Conservation (phyloP, 169 alveolate species). For the Theileria sp. region DNA sequence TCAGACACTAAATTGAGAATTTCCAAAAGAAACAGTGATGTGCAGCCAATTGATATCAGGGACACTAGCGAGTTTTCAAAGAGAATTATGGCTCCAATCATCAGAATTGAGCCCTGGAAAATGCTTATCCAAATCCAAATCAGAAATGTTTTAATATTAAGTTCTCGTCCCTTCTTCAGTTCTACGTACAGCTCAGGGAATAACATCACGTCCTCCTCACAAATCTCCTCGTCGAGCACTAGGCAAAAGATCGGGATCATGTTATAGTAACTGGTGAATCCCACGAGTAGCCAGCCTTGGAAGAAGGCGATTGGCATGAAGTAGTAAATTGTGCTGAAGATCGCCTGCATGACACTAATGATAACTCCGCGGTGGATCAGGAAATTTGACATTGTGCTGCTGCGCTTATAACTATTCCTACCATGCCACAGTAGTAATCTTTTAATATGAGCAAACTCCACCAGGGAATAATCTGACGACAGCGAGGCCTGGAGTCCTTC, state of each 20-base stretch:
- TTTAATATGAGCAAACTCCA: slow-evolving; percentile 88
- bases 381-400: slow-evolving; percentile 90
- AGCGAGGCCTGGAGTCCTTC: slow-evolving; percentile 96
- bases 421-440: slow-evolving; percentile 96
- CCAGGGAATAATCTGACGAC: slow-evolving; percentile 94
- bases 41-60: slow-evolving; percentile 93
- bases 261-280: slow-evolving; percentile 96
- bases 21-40: slow-evolving; percentile 92
- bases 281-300: slow-evolving; percentile 96
- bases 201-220: slow-evolving; percentile 80
- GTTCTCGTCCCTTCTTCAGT: slow-evolving; percentile 89
- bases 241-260: slow-evolving; percentile 93
- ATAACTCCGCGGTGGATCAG: slow-evolving; percentile 95
- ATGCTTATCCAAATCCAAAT: slow-evolving; percentile 93
- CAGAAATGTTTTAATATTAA: slow-evolving; percentile 90
- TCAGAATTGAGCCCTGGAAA: slow-evolving; percentile 92
- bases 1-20: slow-evolving; percentile 91
- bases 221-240: slow-evolving; percentile 90
- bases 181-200: slow-evolving; percentile 94
- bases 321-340: slow-evolving; percentile 88
- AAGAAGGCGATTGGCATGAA: slow-evolving; percentile 92
- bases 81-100: slow-evolving; percentile 90
- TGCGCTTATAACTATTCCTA: slow-evolving; percentile 89
- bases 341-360: slow-evolving; percentile 90
- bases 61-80: slow-evolving; percentile 88